Conservation (phyloP, 2,329 filamentous ascomycete species). For the Plectosphaerella sp. region DNA sequence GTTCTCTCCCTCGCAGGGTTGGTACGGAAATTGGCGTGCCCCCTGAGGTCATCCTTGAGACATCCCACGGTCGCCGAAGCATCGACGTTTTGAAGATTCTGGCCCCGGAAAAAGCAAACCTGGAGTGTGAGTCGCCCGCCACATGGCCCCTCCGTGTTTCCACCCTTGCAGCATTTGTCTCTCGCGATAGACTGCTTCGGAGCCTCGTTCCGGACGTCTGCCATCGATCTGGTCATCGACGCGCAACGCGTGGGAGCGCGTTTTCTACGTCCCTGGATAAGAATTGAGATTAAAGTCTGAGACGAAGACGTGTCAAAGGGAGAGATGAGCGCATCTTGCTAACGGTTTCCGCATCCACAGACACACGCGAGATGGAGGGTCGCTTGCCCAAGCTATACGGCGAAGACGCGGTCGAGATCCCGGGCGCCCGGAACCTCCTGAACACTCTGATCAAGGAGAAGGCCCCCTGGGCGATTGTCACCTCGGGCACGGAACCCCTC, state of each 20-base stretch:
- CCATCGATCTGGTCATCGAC: background rate
- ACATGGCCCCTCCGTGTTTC: background rate
- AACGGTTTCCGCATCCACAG: constrained; percentile 36
- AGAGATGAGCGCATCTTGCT: constrained; percentile 7
- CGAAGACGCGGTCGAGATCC: constrained; percentile 76
- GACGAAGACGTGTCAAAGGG: background rate
- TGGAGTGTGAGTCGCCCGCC: constrained; percentile 69
- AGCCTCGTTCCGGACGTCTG: background rate
- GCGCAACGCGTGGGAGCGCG: background rate
- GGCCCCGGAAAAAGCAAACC: constrained; percentile 80
- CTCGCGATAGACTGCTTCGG: background rate
- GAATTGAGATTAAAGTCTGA: background rate
- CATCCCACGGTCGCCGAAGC: constrained; percentile 83
- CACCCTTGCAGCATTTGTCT: background rate
- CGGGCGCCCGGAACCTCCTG: constrained; percentile 71
- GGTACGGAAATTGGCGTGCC: constrained; percentile 80
- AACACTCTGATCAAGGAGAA: constrained; percentile 55
- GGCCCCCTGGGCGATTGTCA: constrained; percentile 83
- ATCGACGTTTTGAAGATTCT: constrained; percentile 82
- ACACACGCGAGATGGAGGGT: constrained; percentile 74
- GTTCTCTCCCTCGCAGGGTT: constrained; percentile 43
- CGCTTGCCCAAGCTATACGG: constrained; percentile 74
- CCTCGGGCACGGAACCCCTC: constrained; percentile 64
- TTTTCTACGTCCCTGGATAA: background rate
- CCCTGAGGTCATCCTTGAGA: constrained; percentile 79